Percentiles rank a stretch among this genome's conserved stretches.
phyloP scores from a whole-genome alignment of 2,329 filamentous ascomycete species.

The Fusarium nematophilum region DNA sequence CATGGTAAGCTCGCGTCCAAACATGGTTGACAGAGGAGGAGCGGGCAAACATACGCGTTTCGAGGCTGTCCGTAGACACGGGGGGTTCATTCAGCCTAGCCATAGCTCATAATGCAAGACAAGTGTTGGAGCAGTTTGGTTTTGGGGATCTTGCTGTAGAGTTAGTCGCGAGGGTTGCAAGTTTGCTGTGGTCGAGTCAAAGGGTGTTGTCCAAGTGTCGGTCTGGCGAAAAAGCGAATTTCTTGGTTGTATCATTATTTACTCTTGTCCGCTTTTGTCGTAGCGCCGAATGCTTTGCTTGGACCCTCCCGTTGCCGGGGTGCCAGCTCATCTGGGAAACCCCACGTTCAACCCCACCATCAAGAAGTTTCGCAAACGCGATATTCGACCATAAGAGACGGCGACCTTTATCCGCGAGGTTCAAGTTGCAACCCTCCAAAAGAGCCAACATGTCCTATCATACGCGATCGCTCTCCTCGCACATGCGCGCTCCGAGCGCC shows the following conservation, averaged over 20 bases:
- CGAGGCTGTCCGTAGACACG: constrained; percentile 74
- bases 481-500: constrained; percentile 71
- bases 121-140: constrained; percentile 9
- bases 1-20: constrained; percentile 28
- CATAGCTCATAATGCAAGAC: constrained; percentile 65
- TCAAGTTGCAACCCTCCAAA: background rate
- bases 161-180: constrained; percentile 20
- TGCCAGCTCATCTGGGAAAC: constrained; percentile 21
- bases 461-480: constrained; percentile 69
- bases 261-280: constrained; percentile 44
- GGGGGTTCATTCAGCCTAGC: constrained; percentile 83
- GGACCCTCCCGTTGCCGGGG: constrained; percentile 46
- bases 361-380: constrained; percentile 23
- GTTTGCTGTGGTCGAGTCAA: constrained; percentile 29
- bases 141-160: constrained; percentile 24
- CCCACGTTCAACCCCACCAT: constrained; percentile 46
- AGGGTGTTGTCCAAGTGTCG: constrained; percentile 39
- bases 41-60: constrained; percentile 70
- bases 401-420: background rate
- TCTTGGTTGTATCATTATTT: constrained; percentile 50
- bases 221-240: constrained; percentile 40
- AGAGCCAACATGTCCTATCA: constrained; percentile 64
- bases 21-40: constrained; percentile 10
- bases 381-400: constrained; percentile 15
- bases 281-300: constrained; percentile 31